Evolutionary conservation across 306 rosid species (phyloP), one percentile per base, ranked within the genome.

Genomic region (Cicer cuneatum): DNA sequence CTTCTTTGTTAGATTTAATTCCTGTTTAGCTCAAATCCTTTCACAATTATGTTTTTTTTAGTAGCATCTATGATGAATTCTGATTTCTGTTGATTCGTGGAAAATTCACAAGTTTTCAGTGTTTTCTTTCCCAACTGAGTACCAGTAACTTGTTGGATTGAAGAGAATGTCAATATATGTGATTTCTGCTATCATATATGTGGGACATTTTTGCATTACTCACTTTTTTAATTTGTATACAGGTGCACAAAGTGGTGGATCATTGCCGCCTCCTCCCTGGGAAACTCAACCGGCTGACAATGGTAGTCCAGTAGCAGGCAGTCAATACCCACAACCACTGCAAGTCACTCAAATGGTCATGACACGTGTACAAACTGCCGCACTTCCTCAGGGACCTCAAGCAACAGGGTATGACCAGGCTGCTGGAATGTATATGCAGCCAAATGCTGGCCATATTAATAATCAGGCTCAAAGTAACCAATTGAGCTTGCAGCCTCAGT

Each of bases 211-310:
- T 51, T 74, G 29, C 59, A 51, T 6, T 15, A 43, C 67, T 82
- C 56, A 77, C 60, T 53, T 59, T 15, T 57, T 40, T 48, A 68
- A 63, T 33, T 10, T 48, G 72, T 72, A 74, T 70, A 72, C 80
- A 92, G 99, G 97, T 80, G 21, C 87, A 39, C 87, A 76, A 83
- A 77, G 73, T 69, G 60, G 81, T 52, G 98, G 91, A 61, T 85
- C 98, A 38, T 86, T 90, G 5, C 99, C 99, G 1, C 96, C 92
- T 1, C 99, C 99, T n/a, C 99, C 99, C 1, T 95, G 99, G 99
- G 99, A 95, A 86, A 89, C 89, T 84, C 97, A 89, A 85, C 52
- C 92, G 24, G 39, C 80, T 10, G 90, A 88, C 24, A 89, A 73
- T 42, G 83, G 90, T 62, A 83, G 80, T 75, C 82, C 86, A 16